Conservation (phyloP, 2,329 filamentous ascomycete species). For the Alternaria gansuensis region DNA sequence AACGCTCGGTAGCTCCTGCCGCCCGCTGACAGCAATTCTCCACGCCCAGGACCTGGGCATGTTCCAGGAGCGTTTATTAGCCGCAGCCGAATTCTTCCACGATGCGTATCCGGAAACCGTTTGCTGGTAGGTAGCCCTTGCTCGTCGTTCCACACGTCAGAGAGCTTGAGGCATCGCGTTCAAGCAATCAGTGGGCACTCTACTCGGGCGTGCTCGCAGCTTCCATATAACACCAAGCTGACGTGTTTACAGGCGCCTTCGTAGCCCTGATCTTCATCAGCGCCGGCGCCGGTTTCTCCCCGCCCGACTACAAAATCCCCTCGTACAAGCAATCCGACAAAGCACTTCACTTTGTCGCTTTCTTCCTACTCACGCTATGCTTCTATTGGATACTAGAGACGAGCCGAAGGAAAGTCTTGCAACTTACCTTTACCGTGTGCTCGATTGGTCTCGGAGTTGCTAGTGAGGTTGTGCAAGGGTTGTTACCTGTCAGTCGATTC, state of each 20-base stretch:
- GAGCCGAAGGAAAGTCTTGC: conserved; percentile 80
- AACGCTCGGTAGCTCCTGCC: conserved; percentile 16
- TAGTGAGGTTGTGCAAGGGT: conserved; percentile 77
- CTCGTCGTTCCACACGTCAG: conserved; percentile 10
- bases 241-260: conserved; percentile 55
- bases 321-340: conserved; percentile 82
- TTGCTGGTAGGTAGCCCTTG: conserved; percentile 19
- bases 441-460: conserved; percentile 76
- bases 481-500: conserved; percentile 65
- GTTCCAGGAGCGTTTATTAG: conserved; percentile 10
- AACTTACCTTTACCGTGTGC: conserved; percentile 83
- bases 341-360: conserved; percentile 82
- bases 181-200: neutral
- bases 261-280: conserved; percentile 70
- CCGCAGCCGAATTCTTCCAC: neutral
- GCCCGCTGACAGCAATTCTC: conserved; percentile 10
- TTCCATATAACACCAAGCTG: neutral
- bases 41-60: conserved; percentile 5
- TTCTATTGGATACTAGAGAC: conserved; percentile 99
- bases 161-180: conserved; percentile 3
- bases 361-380: conserved; percentile 83
- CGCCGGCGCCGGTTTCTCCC: conserved; percentile 76
- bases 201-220: neutral
- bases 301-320: conserved; percentile 57
- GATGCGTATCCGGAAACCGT: conserved; percentile 24